Evolutionary conservation across 2,329 filamentous ascomycete genomes (phyloP).

Genomic region (Botrytis sinoallii): DNA sequence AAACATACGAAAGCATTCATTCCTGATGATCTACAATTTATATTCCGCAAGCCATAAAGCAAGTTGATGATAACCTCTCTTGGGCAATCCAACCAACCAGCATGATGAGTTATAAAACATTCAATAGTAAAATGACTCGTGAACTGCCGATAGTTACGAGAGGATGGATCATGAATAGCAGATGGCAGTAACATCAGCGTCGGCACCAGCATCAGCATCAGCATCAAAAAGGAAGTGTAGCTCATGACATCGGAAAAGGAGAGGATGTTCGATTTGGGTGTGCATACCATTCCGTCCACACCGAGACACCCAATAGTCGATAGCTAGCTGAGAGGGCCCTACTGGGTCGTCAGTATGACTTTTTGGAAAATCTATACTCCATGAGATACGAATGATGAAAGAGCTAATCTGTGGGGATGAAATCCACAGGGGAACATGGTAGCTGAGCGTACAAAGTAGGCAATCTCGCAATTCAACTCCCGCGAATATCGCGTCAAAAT

Average conservation of each 20-base stretch:
- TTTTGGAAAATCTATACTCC: not conserved
- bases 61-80: not conserved
- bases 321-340: not conserved
- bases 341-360: not conserved
- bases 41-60: not conserved
- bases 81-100: not conserved
- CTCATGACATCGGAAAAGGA: not conserved
- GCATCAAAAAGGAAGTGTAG: not conserved
- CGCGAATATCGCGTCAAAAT: not conserved
- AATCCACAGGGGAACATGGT: not conserved
- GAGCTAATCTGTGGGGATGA: not conserved
- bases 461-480: not conserved
- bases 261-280: not conserved
- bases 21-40: not conserved
- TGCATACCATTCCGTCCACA: not conserved
- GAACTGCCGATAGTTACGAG: not conserved
- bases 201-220: not conserved
- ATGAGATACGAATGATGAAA: not conserved
- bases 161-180: not conserved
- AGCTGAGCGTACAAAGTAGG: not conserved
- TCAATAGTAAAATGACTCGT: not conserved
- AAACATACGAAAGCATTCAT: slow-evolving; percentile 8
- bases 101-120: not conserved
- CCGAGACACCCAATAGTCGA: not conserved
- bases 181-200: not conserved